These are phyloP conservation scores for Mitragyna speciosa DNA, from an alignment of 257 asterid genomes.

Conservation along the genomic window DNA sequence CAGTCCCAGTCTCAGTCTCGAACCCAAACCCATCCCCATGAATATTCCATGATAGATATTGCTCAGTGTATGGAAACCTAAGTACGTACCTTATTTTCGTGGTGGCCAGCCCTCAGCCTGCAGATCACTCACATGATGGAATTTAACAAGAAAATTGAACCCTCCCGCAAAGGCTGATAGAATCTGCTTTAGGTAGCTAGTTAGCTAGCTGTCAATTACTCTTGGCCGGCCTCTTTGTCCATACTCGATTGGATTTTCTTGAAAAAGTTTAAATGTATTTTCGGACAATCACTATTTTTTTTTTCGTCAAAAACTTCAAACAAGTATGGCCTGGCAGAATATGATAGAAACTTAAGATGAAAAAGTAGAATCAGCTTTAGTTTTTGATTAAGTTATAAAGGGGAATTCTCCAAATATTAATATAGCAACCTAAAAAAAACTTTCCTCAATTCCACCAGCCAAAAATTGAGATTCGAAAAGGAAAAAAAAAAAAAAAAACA, in stretches of 20 bases:
- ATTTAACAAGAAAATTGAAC: slow-evolving; percentile 14
- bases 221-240: slow-evolving; percentile 27
- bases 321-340: neutral
- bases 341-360: neutral
- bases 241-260: slow-evolving; percentile 34
- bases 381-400: neutral
- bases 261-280: slow-evolving; percentile 2
- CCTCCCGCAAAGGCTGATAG: slow-evolving; percentile 2
- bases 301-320: neutral
- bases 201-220: slow-evolving; percentile 7
- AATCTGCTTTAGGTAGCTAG: neutral
- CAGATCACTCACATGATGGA: neutral
- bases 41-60: too few relatives aligned
- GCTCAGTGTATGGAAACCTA: too few relatives aligned
- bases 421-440: neutral
- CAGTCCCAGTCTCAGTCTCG: too few relatives aligned
- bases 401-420: neutral
- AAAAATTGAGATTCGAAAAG: neutral
- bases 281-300: neutral
- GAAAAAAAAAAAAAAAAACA: too few relatives aligned
- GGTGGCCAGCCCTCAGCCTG: too few relatives aligned
- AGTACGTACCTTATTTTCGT: too few relatives aligned
- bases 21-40: too few relatives aligned
- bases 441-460: neutral
- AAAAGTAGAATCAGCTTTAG: neutral